Base-by-base conservation (phyloP, 2,329 filamentous ascomycete species). In the Ophiostoma ulmi region DNA sequence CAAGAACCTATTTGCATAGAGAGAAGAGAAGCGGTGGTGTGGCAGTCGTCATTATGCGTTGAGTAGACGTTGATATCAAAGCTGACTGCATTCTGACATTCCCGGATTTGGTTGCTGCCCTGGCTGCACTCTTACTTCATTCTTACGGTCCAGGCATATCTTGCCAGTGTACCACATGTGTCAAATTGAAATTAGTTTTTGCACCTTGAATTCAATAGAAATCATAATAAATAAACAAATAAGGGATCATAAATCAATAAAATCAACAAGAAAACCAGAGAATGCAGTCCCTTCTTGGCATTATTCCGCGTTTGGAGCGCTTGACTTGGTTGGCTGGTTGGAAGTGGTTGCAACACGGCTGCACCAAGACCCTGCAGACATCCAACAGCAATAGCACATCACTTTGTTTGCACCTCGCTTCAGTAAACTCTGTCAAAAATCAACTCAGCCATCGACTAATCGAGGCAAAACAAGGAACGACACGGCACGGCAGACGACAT, bases 381-480 rank as follows among this genome's bases (percentile, higher is more conserved):
- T 26, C n/a, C 52, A 52, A n/a, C n/a, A n/a, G 48, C 48, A 55
- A 55, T n/a, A 22, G 52, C 52, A n/a, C n/a, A 55, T 26, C 52
- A 26, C 7, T 8, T 31, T 31, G 17, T 20, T 48, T 48, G 5
- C 17, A 58, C n/a, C 2, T 44, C 39, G 39, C n/a, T 17, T 58
- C 52, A 31, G 4, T 58, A 13, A 26, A 26, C 8, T 26, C 52
- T 26, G 52, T 26, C 52, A 58, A 58, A 58, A 58, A 48, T 48
- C 44, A n/a, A n/a, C 44, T 48, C 44, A 10, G 31, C 31, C 44
- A 20, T 48, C 44, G 17, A 48, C 44, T n/a, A 48, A 48, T 48
- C 44, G 44, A 48, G 44, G 44, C 52, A 58, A 58, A 58, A 58
- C 52, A 58, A 58, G 52, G 52, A 58, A 58, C 52, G 52, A 58